phyloP scores from a whole-genome alignment of 257 asterid species.

The Ehretia macrophylla region DNA sequence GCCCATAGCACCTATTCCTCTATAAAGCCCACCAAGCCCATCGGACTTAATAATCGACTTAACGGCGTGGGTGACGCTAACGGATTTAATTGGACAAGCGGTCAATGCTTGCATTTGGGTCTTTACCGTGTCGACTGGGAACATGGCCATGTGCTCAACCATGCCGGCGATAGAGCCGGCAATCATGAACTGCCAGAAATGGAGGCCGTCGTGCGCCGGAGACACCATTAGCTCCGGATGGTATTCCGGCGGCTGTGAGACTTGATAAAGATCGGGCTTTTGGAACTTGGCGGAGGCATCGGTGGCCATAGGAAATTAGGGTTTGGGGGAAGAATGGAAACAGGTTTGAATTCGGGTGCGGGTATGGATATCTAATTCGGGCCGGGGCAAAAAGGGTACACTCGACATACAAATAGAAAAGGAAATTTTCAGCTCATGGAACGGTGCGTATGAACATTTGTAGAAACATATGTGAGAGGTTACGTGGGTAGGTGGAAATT shows the following conservation, averaged over 20 bases:
- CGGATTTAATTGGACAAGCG: constrained; percentile 76
- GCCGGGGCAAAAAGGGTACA: no score
- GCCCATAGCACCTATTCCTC: constrained; percentile 97
- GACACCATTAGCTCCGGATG: constrained; percentile 30
- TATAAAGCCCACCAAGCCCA: constrained; percentile 67
- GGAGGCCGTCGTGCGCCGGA: constrained; percentile 71
- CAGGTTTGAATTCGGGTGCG: constrained; percentile 1
- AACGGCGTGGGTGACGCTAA: constrained; percentile 54
- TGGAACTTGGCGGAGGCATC: constrained; percentile 70
- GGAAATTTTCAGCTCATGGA: background rate
- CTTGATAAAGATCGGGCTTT: constrained; percentile 42
- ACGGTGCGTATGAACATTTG: background rate
- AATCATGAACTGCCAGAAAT: constrained; percentile 85
- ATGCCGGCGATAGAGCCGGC: constrained; percentile 91
- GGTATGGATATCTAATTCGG: background rate
- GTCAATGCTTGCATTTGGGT: constrained; percentile 96
- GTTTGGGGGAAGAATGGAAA: background rate
- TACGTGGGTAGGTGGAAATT: no score
- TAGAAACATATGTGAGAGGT: no score
- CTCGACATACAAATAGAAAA: no score
- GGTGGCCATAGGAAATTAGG: constrained; percentile 50
- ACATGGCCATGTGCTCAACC: constrained; percentile 98
- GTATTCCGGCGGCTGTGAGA: constrained; percentile 48
- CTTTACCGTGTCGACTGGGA: constrained; percentile 88
- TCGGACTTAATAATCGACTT: constrained; percentile 61